Conservation (phyloP, 129 eudicot genomes). For the Helianthus tuberosus region DNA sequence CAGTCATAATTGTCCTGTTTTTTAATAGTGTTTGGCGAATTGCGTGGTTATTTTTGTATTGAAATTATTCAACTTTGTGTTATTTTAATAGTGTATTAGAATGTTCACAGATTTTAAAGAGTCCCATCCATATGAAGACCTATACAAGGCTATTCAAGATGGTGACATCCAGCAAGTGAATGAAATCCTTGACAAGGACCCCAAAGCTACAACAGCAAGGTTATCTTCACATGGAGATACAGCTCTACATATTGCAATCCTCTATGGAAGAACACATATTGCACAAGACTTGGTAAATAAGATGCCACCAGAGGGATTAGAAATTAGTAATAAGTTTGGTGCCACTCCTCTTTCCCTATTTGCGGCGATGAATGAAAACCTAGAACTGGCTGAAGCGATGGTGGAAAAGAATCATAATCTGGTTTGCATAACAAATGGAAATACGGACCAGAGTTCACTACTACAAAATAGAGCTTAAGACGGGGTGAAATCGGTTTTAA, state of each 20-base stretch:
- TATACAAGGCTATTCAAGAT: conserved; percentile 35
- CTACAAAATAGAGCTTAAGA: no score
- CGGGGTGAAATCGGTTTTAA: no score
- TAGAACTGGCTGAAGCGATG: conserved; percentile 34
- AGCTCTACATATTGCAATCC: conserved; percentile 49
- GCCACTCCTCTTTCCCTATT: conserved; percentile 43
- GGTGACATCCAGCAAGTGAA: conserved; percentile 4
- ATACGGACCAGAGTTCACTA: conserved; percentile 34
- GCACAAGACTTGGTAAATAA: conserved; percentile 38
- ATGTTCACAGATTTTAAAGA: conserved; percentile 20
- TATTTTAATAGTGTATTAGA: not conserved
- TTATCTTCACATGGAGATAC: conserved; percentile 47
- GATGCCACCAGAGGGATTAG: conserved; percentile 32
- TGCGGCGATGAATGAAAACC: conserved; percentile 41
- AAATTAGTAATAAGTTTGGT: conserved; percentile 41
- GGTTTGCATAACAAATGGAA: conserved; percentile 27
- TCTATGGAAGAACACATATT: conserved; percentile 34
- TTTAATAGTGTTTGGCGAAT: no score
- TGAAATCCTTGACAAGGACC: conserved; percentile 16
- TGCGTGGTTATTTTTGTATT: not conserved
- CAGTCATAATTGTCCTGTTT: not conserved
- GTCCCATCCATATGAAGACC: conserved; percentile 19
- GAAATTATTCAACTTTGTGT: not conserved
- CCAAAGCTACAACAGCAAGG: conserved; percentile 19
- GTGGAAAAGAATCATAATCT: conserved; percentile 35